These are phyloP conservation scores for Brassica carinata DNA, from an alignment of 345 rosid species.

Conservation along the genomic window DNA sequence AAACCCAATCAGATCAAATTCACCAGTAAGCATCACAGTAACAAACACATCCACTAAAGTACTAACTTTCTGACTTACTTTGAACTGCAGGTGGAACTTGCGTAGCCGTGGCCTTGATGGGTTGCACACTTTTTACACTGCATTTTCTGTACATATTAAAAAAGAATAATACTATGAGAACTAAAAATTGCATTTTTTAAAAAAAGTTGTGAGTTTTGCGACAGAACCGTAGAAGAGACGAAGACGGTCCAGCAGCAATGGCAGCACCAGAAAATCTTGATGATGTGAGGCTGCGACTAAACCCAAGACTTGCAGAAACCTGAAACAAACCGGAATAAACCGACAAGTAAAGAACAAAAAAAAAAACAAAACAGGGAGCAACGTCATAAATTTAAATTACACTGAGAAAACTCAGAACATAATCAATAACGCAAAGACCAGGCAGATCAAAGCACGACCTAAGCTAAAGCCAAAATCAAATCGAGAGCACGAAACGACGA, in stretches of 20 bases:
- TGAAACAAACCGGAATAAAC: background rate
- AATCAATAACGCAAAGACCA: too few species aligned
- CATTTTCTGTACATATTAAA: slow-evolving; percentile 47
- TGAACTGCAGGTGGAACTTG: slow-evolving; percentile 61
- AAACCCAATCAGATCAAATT: slow-evolving; percentile 34
- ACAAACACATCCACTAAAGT: background rate
- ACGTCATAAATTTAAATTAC: background rate
- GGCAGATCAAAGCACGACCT: slow-evolving; percentile 17
- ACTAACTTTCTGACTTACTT: slow-evolving; percentile 46
- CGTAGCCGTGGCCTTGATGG: slow-evolving; percentile 82
- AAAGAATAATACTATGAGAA: background rate
- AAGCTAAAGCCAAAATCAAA: slow-evolving; percentile 1
- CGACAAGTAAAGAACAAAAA: too few species aligned
- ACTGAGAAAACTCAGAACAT: background rate
- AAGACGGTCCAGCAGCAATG: slow-evolving; percentile 22
- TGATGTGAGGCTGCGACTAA: slow-evolving; percentile 43
- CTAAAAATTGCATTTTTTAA: background rate
- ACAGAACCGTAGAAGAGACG: slow-evolving; percentile 64
- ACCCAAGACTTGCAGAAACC: slow-evolving; percentile 48
- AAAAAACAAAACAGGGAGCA: background rate
- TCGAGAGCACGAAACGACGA: slow-evolving; percentile 2
- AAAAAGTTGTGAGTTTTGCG: background rate
- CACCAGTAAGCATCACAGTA: slow-evolving; percentile 25
- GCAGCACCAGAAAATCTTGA: slow-evolving; percentile 53
- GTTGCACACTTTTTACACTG: slow-evolving; percentile 47